Base-by-base conservation (phyloP, 345 rosid genomes). In the Sapria himalayana region DNA sequence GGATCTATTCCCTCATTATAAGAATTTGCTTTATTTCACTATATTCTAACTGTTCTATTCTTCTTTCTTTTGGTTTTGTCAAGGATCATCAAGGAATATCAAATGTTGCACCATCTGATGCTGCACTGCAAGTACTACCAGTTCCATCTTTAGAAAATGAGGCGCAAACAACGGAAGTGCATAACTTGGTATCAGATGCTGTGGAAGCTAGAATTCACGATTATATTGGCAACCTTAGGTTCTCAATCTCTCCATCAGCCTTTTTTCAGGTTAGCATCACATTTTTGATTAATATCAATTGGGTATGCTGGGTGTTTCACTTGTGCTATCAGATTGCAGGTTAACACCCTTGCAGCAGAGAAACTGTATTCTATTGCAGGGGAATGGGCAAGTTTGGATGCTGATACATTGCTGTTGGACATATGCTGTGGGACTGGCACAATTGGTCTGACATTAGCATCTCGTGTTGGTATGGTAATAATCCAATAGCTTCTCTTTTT, bases 351-450 rank as follows among this genome's bases (percentile, higher is more conserved):
- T 44, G 89, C 93, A n/a, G 98, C 98, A 0, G 98, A 89, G 69
- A 89, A 74, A 64, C 66, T 89, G 16, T 89, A 74, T 66, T 63
- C 93, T 9, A 81, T 82, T 62, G 95, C 93, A 59, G 98, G 95
- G 39, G 86, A 89, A 50, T 89, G 95, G 93, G 98, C 95, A 61
- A 74, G 57, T 51, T 61, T 89, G 57, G 76, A 75, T 56, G 78
- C 81, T 12, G 85, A 79, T 56, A 89, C 93, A 22, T 55, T 89
- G 54, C 66, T 89, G 4, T 89, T 89, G 48, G 95, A 89, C 55
- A 54, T 89, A 45, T 89, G 98, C 58, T 89, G 98, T 57, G 95
- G 98, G 40, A 89, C 98, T 19, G 93, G 98, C 49, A 82, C 93
- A 16, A 89, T 89, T 18, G 95, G 95, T 29, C 85, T 89, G 32